Evolutionary conservation across 495 filamentous ascomycete species (phyloP), one percentile per base, ranked within the genome.

Genomic region (Penicillium herquei): DNA sequence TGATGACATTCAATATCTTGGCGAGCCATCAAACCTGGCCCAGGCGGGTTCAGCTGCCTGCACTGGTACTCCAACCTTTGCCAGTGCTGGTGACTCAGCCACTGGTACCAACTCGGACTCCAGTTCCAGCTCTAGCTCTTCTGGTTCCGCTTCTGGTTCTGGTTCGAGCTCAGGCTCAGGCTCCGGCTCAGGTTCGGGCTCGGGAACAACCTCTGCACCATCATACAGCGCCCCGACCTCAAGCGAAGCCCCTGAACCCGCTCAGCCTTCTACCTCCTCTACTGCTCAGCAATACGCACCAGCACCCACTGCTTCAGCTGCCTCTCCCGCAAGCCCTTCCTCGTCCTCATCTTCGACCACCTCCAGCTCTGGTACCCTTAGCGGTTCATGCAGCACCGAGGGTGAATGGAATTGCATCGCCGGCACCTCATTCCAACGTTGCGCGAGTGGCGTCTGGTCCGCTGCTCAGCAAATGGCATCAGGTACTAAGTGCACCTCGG

Each of bases 321-420:
- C 56, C 41, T 21, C 56, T 8, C 14, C 46, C 0, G 54, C 58
- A 7, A 43, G 58, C 13, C 39, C 58, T n/a, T 49, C 59, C 35
- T 43, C 62, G 8, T 18, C 62, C 16, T 57, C 66, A 8, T 18
- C 62, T 16, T 57, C 66, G 6, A 49, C 44, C n/a, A 57, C 57
- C 48, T 42, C 43, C 13, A 61, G 45, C 49, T 50, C 56, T 1
- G 66, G 70, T 47, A 55, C 58, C 30, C 58, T 69, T n/a, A 68
- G 63, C 37, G 76, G 74, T 11, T n/a, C 72, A 9, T 80, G 75
- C 66, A 67, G 61, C 35, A 14, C 57, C 3, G 72, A 77, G 45
- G 74, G 73, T 50, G 62, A 67, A 40, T 89, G 84, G 85, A 86
- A 87, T 73, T 90, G 87, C 66, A 75, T 87, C 34, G 72, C 63